phyloP scores from a whole-genome alignment of 208 protist genomes.

The Crithidia sp. region DNA sequence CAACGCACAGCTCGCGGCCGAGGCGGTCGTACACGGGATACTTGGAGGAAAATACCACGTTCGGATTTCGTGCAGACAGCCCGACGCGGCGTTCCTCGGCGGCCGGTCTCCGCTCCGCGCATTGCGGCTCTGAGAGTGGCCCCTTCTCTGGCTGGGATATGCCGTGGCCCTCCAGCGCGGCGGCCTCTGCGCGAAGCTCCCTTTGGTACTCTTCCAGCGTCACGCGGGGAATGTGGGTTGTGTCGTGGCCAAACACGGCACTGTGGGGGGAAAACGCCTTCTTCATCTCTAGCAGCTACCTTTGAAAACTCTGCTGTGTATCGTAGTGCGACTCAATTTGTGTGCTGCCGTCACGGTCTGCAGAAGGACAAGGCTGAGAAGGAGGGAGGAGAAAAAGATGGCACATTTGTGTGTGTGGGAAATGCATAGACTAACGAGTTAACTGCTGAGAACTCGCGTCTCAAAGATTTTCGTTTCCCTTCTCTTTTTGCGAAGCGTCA shows the following conservation, averaged over 20 bases:
- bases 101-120: slow-evolving; percentile 8
- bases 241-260: slow-evolving; percentile 77
- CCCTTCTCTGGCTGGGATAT: slow-evolving; percentile 6
- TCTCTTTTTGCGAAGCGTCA: not conserved
- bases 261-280: slow-evolving; percentile 62
- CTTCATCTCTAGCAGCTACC: not conserved
- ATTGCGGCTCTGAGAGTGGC: not conserved
- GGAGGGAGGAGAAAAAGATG: not conserved
- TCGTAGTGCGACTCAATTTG: no score
- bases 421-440: not conserved
- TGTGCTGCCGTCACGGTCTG: no score
- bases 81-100: slow-evolving; percentile 42
- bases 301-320: not conserved
- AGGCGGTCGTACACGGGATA: slow-evolving; percentile 78
- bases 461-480: not conserved
- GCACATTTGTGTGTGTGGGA: not conserved
- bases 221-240: slow-evolving; percentile 72
- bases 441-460: no score
- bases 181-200: slow-evolving; percentile 58
- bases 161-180: not conserved
- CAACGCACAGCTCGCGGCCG: slow-evolving; percentile 78
- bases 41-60: slow-evolving; percentile 71
- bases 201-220: slow-evolving; percentile 63
- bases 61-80: slow-evolving; percentile 67
- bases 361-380: no score